These are phyloP conservation scores for Aciculosporium take DNA, from an alignment of 2,329 filamentous ascomycete genomes.

Conservation along the genomic window DNA sequence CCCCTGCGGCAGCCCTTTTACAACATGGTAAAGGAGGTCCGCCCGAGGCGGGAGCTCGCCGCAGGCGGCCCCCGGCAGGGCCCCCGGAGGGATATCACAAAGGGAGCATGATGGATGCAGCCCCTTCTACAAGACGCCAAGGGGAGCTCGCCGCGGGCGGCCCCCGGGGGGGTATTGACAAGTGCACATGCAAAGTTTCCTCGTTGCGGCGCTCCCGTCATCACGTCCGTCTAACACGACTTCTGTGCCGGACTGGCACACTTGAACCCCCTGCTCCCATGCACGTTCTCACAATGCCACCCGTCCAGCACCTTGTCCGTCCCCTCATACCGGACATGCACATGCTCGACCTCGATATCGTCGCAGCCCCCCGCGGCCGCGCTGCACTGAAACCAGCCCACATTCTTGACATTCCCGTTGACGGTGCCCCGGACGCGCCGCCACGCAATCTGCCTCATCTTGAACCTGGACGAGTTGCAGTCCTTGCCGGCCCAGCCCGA, in stretches of 20 bases:
- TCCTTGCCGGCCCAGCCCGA: slow-evolving; percentile 19
- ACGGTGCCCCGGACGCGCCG: slow-evolving; percentile 16
- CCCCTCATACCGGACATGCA: slow-evolving; percentile 10
- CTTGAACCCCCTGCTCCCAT: slow-evolving; percentile 11
- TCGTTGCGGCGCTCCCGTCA: not conserved
- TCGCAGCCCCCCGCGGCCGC: slow-evolving; percentile 17
- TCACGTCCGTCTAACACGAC: not conserved
- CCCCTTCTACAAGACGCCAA: too few relatives aligned
- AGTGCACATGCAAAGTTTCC: not conserved
- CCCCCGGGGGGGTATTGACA: too few relatives aligned
- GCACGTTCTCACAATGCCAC: slow-evolving; percentile 17
- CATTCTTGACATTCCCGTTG: slow-evolving; percentile 11
- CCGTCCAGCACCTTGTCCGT: slow-evolving; percentile 8
- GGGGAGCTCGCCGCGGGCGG: too few relatives aligned
- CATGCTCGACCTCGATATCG: slow-evolving; percentile 14
- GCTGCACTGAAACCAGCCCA: slow-evolving; percentile 19
- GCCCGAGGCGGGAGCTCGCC: too few relatives aligned
- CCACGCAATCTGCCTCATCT: slow-evolving; percentile 16
- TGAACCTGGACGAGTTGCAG: slow-evolving; percentile 20
- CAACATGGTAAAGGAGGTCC: too few relatives aligned
- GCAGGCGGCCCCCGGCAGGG: too few relatives aligned
- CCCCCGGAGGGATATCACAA: too few relatives aligned
- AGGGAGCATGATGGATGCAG: too few relatives aligned
- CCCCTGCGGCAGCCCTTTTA: too few relatives aligned
- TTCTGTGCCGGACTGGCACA: slow-evolving; percentile 8